phyloP scores from a whole-genome alignment of 2,329 filamentous ascomycete genomes.

The Fusarium proliferatum region DNA sequence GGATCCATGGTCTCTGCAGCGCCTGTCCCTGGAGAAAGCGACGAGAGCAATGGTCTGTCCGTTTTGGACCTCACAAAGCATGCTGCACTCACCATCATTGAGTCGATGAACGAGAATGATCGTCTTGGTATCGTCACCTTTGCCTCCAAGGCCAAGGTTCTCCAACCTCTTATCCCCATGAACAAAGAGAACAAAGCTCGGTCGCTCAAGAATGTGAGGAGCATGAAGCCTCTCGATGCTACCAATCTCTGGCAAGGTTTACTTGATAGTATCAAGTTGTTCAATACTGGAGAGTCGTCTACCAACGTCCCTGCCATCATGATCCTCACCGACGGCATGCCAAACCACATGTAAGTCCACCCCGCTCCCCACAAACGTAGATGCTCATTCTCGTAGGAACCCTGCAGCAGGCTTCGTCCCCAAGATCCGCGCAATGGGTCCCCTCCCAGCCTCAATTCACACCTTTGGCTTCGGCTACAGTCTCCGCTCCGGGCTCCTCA shows the following conservation, averaged over 20 bases:
- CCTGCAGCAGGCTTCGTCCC: conserved; percentile 65
- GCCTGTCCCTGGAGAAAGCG: conserved; percentile 57
- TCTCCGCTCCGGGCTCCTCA: conserved; percentile 61
- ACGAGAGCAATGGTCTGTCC: conserved; percentile 63
- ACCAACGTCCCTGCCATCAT: conserved; percentile 61
- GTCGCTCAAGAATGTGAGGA: conserved; percentile 55
- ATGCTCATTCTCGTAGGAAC: conserved; percentile 47
- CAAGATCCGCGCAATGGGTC: conserved; percentile 58
- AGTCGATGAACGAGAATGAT: conserved; percentile 65
- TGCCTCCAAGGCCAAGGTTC: conserved; percentile 52
- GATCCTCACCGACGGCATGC: conserved; percentile 66
- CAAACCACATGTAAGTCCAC: conserved; percentile 60
- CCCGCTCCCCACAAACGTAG: rapidly evolving
- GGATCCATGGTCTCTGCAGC: conserved; percentile 64
- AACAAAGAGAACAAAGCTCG: conserved; percentile 57
- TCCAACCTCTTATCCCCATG: conserved; percentile 63
- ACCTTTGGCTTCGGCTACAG: conserved; percentile 53
- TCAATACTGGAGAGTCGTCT: conserved; percentile 48
- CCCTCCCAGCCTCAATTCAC: conserved; percentile 56
- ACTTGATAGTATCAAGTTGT: conserved; percentile 60
- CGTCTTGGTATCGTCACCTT: conserved; percentile 70
- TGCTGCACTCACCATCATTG: conserved; percentile 67
- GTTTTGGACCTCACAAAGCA: conserved; percentile 71
- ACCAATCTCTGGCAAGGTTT: conserved; percentile 72
- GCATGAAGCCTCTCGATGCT: conserved; percentile 50